These are phyloP conservation scores for Calonectria honghensis DNA, from an alignment of 2,329 filamentous ascomycete genomes.

Conservation along the genomic window DNA sequence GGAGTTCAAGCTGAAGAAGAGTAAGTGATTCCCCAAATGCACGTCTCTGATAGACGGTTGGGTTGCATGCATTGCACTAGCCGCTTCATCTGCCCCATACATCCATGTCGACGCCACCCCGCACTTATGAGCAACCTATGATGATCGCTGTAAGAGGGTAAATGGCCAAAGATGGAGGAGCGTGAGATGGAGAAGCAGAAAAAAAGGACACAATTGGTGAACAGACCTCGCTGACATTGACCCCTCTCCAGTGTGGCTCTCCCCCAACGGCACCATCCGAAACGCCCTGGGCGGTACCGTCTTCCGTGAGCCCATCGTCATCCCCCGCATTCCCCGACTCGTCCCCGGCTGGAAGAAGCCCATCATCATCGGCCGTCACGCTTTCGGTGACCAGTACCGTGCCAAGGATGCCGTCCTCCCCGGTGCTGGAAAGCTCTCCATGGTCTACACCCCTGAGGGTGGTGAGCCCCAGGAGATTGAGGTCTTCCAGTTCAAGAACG, in stretches of 20 bases:
- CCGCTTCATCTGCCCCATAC: constrained; percentile 8
- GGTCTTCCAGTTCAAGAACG: constrained; percentile 91
- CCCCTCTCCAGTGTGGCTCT: constrained; percentile 89
- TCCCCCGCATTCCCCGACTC: constrained; percentile 92
- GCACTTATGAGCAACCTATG: constrained; percentile 48
- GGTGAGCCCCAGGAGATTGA: constrained; percentile 89
- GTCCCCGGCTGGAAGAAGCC: constrained; percentile 99
- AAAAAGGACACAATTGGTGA: constrained; percentile 31
- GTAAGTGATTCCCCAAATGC: constrained; percentile 69
- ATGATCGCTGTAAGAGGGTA: constrained; percentile 5
- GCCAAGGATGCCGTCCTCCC: constrained; percentile 93
- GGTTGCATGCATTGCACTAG: constrained; percentile 47
- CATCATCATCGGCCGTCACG: constrained; percentile 99
- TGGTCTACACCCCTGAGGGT: constrained; percentile 93
- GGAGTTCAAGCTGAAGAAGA: constrained; percentile 99
- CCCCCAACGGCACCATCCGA: constrained; percentile 92
- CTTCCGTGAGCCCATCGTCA: constrained; percentile 99
- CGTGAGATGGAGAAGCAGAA: constrained; percentile 37
- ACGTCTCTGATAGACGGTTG: constrained; percentile 29
- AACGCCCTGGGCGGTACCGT: constrained; percentile 91
- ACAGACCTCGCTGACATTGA: constrained; percentile 47
- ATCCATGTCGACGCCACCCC: constrained; percentile 39
- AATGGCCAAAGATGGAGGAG: constrained; percentile 6
- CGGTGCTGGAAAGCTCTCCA: constrained; percentile 90
- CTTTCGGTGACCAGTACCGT: constrained; percentile 98